Percentiles rank a stretch among this genome's conserved stretches.
phyloP scores from a whole-genome alignment of 768 basidiomycete genomes.

The Amanita rubescens region DNA sequence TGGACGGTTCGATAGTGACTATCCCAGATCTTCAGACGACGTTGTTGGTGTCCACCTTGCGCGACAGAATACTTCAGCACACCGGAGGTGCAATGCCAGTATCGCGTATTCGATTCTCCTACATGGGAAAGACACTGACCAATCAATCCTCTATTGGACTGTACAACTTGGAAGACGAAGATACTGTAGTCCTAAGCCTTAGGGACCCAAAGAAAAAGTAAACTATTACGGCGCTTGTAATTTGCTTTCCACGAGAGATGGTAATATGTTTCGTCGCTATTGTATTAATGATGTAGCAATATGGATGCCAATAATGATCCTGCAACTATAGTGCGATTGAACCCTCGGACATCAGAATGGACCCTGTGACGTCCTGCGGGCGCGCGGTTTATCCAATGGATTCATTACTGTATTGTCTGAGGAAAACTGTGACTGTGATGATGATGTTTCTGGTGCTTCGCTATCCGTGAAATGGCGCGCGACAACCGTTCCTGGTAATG shows the following conservation, averaged over 20 bases:
- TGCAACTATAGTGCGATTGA: too few species aligned
- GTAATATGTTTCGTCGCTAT: too few species aligned
- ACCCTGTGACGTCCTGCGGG: too few species aligned
- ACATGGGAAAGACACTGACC: conserved; percentile 77
- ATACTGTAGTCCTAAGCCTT: conserved; percentile 69
- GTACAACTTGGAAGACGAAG: conserved; percentile 91
- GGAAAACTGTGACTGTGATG: not conserved
- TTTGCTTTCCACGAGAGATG: not conserved
- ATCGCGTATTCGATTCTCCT: conserved; percentile 76
- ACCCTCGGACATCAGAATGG: too few species aligned
- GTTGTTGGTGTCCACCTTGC: conserved; percentile 78
- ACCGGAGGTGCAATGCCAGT: conserved; percentile 75
- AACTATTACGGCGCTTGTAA: conserved; percentile 7
- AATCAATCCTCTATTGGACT: conserved; percentile 79
- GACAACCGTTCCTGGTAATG: not conserved
- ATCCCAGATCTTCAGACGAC: conserved; percentile 81
- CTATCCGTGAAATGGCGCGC: not conserved
- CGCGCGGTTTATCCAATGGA: not conserved
- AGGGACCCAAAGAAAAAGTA: conserved; percentile 72
- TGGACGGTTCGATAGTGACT: conserved; percentile 72
- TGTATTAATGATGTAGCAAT: too few species aligned
- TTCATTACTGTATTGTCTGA: not conserved
- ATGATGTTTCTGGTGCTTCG: too few species aligned
- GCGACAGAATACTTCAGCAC: conserved; percentile 78
- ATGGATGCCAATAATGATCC: too few species aligned